Evolutionary conservation across 192 early-diverging fungal species (phyloP).

Genomic region (Coemansia sp.): DNA sequence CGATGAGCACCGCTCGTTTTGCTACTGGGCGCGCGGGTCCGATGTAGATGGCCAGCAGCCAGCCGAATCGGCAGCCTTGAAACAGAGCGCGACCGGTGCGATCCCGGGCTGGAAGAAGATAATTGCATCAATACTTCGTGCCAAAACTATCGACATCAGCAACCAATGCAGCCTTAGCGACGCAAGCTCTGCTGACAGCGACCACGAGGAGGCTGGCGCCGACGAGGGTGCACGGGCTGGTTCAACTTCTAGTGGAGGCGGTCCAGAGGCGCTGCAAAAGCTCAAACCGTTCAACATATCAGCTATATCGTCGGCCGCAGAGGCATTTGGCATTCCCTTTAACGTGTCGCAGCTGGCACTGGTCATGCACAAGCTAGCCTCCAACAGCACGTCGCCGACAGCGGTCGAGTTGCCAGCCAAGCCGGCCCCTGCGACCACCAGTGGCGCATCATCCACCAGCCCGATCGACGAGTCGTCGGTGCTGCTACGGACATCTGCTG

Average conservation of each 20-base stretch:
- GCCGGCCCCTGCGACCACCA: neutral
- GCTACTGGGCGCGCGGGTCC: constrained; percentile 46
- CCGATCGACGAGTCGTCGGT: constrained; percentile 5
- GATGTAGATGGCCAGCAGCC: neutral
- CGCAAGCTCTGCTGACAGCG: neutral
- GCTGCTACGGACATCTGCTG: constrained; percentile 7
- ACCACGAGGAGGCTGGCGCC: neutral
- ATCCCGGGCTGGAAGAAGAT: constrained; percentile 47
- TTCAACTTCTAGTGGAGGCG: neutral
- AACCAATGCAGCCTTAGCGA: constrained; percentile 3
- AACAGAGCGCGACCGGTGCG: neutral
- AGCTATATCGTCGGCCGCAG: constrained; percentile 47
- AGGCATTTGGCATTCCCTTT: constrained; percentile 53
- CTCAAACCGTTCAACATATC: constrained; percentile 48
- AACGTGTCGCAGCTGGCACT: constrained; percentile 22
- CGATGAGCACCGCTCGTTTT: constrained; percentile 47
- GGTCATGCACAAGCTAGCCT: constrained; percentile 19
- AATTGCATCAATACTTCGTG: constrained; percentile 33
- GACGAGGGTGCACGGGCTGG: neutral
- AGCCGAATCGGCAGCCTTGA: neutral
- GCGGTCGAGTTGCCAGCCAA: neutral
- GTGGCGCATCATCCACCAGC: neutral
- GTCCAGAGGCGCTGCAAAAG: constrained; percentile 6
- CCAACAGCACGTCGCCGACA: neutral
- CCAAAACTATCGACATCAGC: constrained; percentile 22